Percentiles rank a stretch among this genome's conserved stretches.
These are phyloP conservation scores for Ottelia alismoides DNA, from an alignment of 106 monocot genomes.

Conservation along the genomic window DNA sequence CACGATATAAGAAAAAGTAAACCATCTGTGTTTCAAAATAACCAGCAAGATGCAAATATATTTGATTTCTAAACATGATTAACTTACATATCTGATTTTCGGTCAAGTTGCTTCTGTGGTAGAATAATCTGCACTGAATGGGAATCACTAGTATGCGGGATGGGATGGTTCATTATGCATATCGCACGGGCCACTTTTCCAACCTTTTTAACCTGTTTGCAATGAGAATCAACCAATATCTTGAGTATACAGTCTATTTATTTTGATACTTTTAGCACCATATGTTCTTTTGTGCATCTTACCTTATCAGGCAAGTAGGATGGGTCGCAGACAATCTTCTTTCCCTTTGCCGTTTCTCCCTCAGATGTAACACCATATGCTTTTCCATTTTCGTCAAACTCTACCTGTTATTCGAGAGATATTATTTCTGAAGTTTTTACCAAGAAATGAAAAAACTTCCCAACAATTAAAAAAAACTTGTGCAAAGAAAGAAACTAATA, in stretches of 20 bases:
- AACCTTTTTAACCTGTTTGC: constrained; percentile 65
- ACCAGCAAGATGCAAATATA: neutral
- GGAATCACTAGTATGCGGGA: constrained; percentile 60
- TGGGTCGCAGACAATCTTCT: constrained; percentile 84
- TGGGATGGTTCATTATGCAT: constrained; percentile 84
- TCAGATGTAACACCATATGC: constrained; percentile 75
- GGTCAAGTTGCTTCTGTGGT: constrained; percentile 66
- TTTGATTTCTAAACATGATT: neutral
- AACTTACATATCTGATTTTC: constrained; percentile 79
- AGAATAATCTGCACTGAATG: constrained; percentile 85
- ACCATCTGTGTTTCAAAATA: neutral
- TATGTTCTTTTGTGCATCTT: neutral
- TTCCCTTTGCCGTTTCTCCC: constrained; percentile 72
- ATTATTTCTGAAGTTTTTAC: no score
- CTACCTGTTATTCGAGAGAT: constrained; percentile 47
- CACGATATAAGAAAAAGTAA: neutral
- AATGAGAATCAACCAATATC: neutral
- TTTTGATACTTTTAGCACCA: neutral
- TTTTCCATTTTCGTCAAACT: constrained; percentile 67
- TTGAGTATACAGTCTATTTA: neutral
- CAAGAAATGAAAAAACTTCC: no score
- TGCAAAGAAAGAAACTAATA: neutral
- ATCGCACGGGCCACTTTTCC: constrained; percentile 74
- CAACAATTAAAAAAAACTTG: no score
- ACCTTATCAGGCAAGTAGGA: constrained; percentile 76